Evolutionary conservation across 257 asterid species (phyloP).

Genomic region (Solanum appendiculatum): DNA sequence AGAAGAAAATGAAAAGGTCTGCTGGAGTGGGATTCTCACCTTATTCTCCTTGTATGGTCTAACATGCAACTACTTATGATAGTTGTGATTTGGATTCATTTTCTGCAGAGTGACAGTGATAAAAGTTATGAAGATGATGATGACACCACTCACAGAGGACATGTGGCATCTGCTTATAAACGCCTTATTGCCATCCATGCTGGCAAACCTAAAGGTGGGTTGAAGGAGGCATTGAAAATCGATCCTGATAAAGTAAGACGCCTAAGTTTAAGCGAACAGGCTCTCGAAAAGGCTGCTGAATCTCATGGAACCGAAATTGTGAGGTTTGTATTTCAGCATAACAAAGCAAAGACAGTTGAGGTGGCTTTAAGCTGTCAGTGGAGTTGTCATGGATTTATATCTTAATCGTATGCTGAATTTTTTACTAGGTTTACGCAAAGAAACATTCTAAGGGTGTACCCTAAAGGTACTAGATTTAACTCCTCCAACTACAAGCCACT

Average conservation of each 20-base stretch:
- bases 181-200: conserved; percentile 84
- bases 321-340: conserved; percentile 32
- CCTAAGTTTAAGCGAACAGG: conserved; percentile 90
- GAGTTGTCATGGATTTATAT: background rate
- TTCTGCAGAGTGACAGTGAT: conserved; percentile 8
- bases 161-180: conserved; percentile 43
- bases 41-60: background rate
- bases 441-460: conserved; percentile 71
- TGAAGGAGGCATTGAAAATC: conserved; percentile 55
- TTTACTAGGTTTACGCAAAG: conserved; percentile 63
- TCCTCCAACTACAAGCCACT: conserved; percentile 84
- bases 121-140: conserved; percentile 33
- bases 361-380: background rate
- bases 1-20: conserved; percentile 43
- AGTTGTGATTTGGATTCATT: background rate
- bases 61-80: background rate
- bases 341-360: background rate
- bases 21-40: background rate
- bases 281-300: conserved; percentile 66
- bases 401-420: conserved; percentile 5
- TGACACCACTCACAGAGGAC: conserved; percentile 29
- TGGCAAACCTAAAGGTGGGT: conserved; percentile 78
- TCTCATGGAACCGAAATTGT: conserved; percentile 56
- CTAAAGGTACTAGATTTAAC: conserved; percentile 71
- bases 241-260: conserved; percentile 78